Percentiles rank a stretch among this genome's conserved stretches.
phyloP scores from a whole-genome alignment of 129 eudicot species.

The Cynara cardunculus region DNA sequence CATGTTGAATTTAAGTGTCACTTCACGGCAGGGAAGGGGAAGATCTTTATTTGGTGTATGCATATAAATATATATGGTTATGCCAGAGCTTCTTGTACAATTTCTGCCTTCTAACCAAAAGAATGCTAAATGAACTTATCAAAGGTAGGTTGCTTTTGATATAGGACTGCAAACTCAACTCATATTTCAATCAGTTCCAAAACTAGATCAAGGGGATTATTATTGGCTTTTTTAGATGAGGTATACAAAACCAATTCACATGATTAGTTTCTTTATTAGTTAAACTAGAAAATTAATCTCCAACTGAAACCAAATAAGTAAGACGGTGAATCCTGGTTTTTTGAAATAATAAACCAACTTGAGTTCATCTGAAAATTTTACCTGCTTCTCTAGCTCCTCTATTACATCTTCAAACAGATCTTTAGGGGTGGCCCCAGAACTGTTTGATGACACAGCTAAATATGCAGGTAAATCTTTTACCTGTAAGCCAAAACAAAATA shows the following conservation, averaged over 20 bases:
- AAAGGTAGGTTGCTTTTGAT: background rate
- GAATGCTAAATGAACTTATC: background rate
- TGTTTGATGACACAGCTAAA: constrained; percentile 80
- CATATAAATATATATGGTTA: background rate
- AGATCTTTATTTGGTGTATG: background rate
- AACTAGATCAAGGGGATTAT: background rate
- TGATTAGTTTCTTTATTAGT: background rate
- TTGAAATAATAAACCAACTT: background rate
- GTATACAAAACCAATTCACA: background rate
- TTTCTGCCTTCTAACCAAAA: background rate
- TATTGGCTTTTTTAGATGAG: background rate
- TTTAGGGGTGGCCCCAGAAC: constrained; percentile 80
- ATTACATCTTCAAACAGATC: constrained; percentile 89
- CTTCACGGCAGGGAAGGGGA: background rate
- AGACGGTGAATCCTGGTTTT: background rate
- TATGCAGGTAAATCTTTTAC: constrained; percentile 87
- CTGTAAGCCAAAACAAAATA: constrained; percentile 33
- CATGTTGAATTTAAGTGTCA: background rate
- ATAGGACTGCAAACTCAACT: background rate
- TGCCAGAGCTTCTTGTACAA: background rate
- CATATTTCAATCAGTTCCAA: background rate
- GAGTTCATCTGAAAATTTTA: constrained; percentile 4
- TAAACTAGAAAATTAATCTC: background rate
- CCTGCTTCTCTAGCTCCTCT: constrained; percentile 96
- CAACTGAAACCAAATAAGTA: background rate